Percentiles rank a stretch among this genome's conserved stretches.
phyloP scores from a whole-genome alignment of 2,329 filamentous ascomycete genomes.

The Phyllosticta citrichinensis region DNA sequence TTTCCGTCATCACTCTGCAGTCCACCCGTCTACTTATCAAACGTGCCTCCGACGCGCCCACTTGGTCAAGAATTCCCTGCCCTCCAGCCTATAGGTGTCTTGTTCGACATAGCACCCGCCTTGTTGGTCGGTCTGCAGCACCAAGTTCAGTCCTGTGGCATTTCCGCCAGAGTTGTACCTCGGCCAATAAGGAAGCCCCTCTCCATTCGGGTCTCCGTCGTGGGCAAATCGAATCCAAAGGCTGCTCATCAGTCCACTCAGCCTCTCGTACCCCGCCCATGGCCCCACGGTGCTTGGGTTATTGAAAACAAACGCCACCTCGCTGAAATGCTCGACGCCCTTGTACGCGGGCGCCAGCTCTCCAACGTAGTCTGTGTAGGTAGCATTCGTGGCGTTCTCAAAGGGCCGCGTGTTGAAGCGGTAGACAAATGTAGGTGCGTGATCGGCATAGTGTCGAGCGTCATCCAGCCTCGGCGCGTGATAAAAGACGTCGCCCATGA shows the following conservation, averaged over 20 bases:
- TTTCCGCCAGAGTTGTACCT: background rate
- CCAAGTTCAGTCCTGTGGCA: background rate
- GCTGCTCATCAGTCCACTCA: background rate
- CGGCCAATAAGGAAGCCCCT: background rate
- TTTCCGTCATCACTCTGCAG: background rate
- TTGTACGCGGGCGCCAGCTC: background rate
- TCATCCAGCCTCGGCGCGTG: slow-evolving; percentile 18
- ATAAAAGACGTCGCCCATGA: slow-evolving; percentile 11
- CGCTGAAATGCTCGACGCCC: slow-evolving; percentile 7
- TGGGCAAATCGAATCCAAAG: slow-evolving; percentile 5
- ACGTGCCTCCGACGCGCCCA: slow-evolving; percentile 30
- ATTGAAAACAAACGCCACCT: slow-evolving; percentile 6
- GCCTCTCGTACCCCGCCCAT: background rate
- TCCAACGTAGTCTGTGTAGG: slow-evolving; percentile 9
- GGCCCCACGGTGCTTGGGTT: slow-evolving; percentile 1
- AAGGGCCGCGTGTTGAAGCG: slow-evolving; percentile 21
- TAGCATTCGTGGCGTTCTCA: slow-evolving; percentile 17
- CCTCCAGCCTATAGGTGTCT: slow-evolving; percentile 4
- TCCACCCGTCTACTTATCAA: slow-evolving; percentile 8
- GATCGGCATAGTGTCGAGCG: slow-evolving; percentile 12
- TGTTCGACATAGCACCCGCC: slow-evolving; percentile 25
- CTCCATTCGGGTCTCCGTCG: background rate
- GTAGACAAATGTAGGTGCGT: background rate
- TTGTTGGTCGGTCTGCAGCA: slow-evolving; percentile 5
- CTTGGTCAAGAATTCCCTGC: slow-evolving; percentile 19